phyloP scores from a whole-genome alignment of 2,329 filamentous ascomycete species.

The Trichoderma sp. region DNA sequence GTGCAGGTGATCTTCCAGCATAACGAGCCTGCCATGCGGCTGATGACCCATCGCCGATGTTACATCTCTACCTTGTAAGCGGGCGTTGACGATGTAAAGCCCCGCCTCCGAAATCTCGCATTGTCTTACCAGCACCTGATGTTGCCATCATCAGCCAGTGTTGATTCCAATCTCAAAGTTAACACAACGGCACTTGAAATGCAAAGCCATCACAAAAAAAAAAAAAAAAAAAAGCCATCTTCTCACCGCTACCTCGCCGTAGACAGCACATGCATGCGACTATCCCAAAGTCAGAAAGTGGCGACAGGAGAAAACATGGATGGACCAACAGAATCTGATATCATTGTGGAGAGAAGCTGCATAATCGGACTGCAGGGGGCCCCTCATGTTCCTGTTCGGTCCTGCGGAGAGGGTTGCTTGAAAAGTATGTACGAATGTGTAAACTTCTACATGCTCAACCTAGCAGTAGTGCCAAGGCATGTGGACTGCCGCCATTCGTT shows the following conservation, averaged over 20 bases:
- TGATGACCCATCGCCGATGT: conserved; percentile 10
- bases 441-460: background rate
- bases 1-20: conserved; percentile 17
- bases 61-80: background rate
- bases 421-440: background rate
- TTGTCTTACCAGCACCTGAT: background rate
- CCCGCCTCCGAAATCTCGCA: background rate
- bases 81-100: background rate
- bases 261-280: conserved; percentile 24
- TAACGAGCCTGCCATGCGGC: conserved; percentile 4
- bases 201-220: background rate
- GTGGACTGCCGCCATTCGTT: background rate
- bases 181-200: background rate
- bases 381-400: conserved; percentile 5
- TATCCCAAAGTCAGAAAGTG: conserved; percentile 25
- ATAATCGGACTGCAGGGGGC: conserved; percentile 14
- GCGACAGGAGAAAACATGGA: conserved; percentile 5
- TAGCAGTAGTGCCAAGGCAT: background rate
- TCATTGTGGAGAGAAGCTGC: conserved; percentile 23
- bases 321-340: conserved; percentile 15
- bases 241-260: conserved; percentile 19
- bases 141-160: background rate
- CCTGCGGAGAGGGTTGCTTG: background rate
- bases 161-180: background rate
- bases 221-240: background rate